Evolutionary conservation across 805 yeast species (phyloP).

Genomic region (Ogataea kodamae): DNA sequence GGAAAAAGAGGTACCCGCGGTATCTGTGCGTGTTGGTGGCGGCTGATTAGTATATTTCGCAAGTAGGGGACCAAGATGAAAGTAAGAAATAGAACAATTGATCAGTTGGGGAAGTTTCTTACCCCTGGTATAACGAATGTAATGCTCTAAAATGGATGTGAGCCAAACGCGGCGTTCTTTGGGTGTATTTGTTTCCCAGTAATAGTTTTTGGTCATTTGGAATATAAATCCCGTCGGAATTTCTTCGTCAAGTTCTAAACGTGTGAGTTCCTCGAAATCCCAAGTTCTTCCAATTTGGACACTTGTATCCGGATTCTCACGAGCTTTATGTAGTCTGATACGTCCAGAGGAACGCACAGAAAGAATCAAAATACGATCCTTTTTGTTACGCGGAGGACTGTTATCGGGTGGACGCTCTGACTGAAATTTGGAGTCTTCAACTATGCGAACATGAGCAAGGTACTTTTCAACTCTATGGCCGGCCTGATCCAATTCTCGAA

Average conservation of each 20-base stretch:
- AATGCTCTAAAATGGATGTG: slow-evolving; percentile 49
- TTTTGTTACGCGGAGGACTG: slow-evolving; percentile 46
- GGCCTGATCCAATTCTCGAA: slow-evolving; percentile 41
- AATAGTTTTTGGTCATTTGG: slow-evolving; percentile 71
- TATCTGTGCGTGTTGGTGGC: slow-evolving; percentile 11
- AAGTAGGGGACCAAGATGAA: slow-evolving; percentile 27
- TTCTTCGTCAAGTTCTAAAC: slow-evolving; percentile 50
- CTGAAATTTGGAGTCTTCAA: slow-evolving; percentile 72
- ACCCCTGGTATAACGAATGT: slow-evolving; percentile 53
- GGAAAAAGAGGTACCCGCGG: slow-evolving; percentile 12
- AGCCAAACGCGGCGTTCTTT: slow-evolving; percentile 59
- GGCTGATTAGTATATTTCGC: slow-evolving; percentile 7
- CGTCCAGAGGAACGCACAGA: slow-evolving; percentile 65
- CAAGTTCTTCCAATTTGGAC: slow-evolving; percentile 93
- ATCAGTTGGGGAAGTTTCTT: slow-evolving; percentile 46
- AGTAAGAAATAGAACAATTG: slow-evolving; percentile 43
- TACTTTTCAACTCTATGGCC: slow-evolving; percentile 52
- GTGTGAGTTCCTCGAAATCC: slow-evolving; percentile 69
- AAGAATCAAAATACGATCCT: slow-evolving; percentile 57
- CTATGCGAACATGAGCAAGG: slow-evolving; percentile 70
- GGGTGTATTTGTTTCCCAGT: slow-evolving; percentile 68
- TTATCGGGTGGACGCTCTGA: slow-evolving; percentile 62
- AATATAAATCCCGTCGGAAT: slow-evolving; percentile 56
- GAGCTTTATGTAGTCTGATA: slow-evolving; percentile 78
- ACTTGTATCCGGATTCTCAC: slow-evolving; percentile 67